Percentiles rank a stretch among this genome's conserved stretches.
Evolutionary conservation across 2,329 filamentous ascomycete species (phyloP).

Genomic region (Epichloe sylvatica): DNA sequence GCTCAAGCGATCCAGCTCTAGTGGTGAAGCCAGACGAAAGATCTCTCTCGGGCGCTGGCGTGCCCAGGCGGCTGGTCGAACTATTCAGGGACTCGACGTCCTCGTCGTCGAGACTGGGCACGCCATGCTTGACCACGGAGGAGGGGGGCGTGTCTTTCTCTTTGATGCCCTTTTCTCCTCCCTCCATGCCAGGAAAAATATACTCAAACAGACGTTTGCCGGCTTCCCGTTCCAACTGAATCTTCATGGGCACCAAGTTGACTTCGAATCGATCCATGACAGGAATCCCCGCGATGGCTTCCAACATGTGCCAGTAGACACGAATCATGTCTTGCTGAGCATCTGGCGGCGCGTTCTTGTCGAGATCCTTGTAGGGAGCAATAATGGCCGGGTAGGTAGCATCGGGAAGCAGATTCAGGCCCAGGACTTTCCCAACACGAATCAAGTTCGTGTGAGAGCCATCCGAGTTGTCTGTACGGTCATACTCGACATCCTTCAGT

Average conservation of each 20-base stretch:
- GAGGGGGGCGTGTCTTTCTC: slow-evolving; percentile 50
- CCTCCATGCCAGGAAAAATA: slow-evolving; percentile 76
- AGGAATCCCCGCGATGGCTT: slow-evolving; percentile 92
- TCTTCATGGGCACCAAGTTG: slow-evolving; percentile 79
- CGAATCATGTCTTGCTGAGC: slow-evolving; percentile 66
- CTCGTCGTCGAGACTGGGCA: slow-evolving; percentile 12
- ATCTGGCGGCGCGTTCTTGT: slow-evolving; percentile 29
- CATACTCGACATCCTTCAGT: slow-evolving; percentile 78
- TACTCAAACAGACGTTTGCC: slow-evolving; percentile 93
- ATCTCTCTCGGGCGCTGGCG: slow-evolving; percentile 30
- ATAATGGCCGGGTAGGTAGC: slow-evolving; percentile 96
- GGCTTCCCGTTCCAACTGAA: slow-evolving; percentile 85
- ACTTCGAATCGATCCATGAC: slow-evolving; percentile 97
- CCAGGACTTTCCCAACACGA: slow-evolving; percentile 74
- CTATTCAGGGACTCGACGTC: slow-evolving; percentile 33
- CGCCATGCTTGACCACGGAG: slow-evolving; percentile 34
- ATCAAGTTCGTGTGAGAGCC: slow-evolving; percentile 91
- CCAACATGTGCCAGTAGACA: slow-evolving; percentile 96
- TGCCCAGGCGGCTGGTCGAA: slow-evolving; percentile 24
- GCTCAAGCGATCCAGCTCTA: slow-evolving; percentile 61
- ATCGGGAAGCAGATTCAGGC: slow-evolving; percentile 77
- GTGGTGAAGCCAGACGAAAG: slow-evolving; percentile 36
- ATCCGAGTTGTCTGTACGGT: slow-evolving; percentile 91
- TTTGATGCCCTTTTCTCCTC: slow-evolving; percentile 37
- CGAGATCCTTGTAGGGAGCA: slow-evolving; percentile 66